phyloP scores from a whole-genome alignment of 1,139 yeast genomes.

The Saccharomyces hybrid region DNA sequence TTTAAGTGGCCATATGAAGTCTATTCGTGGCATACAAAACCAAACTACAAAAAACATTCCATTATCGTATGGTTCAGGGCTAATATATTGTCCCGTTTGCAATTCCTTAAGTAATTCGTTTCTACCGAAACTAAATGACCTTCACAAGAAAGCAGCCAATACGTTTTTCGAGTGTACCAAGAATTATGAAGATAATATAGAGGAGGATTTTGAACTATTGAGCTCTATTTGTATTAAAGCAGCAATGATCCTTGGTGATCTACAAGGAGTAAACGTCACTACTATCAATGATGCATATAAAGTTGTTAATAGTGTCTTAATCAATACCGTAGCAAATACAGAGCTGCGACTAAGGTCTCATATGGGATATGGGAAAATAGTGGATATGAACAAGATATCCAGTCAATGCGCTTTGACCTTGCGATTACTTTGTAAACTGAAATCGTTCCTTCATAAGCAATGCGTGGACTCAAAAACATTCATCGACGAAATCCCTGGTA shows the following conservation, averaged over 20 bases:
- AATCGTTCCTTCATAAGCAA: slow-evolving; percentile 5
- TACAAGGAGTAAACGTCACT: slow-evolving; percentile 4
- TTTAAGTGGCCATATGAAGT: slow-evolving; percentile 52
- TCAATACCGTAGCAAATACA: slow-evolving; percentile 20
- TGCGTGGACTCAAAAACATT: neutral
- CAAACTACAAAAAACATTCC: slow-evolving; percentile 81
- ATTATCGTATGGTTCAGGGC: slow-evolving; percentile 60
- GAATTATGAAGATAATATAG: neutral
- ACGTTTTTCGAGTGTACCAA: slow-evolving; percentile 9
- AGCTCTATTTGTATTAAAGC: slow-evolving; percentile 15
- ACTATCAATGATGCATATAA: slow-evolving; percentile 5
- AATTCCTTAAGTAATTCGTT: slow-evolving; percentile 79
- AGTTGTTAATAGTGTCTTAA: slow-evolving; percentile 14
- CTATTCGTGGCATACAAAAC: slow-evolving; percentile 48
- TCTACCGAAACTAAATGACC: slow-evolving; percentile 43
- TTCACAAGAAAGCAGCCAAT: slow-evolving; percentile 6
- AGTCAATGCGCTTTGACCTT: slow-evolving; percentile 20
- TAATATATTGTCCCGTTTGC: slow-evolving; percentile 85
- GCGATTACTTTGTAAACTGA: slow-evolving; percentile 18
- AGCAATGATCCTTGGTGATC: slow-evolving; percentile 16
- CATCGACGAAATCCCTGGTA: neutral
- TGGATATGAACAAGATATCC: slow-evolving; percentile 9
- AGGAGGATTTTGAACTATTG: slow-evolving; percentile 1
- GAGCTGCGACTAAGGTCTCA: slow-evolving; percentile 17
- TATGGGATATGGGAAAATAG: neutral